Conservation (phyloP, 1,284 basidiomycete species). For the Sparassis latifolia region DNA sequence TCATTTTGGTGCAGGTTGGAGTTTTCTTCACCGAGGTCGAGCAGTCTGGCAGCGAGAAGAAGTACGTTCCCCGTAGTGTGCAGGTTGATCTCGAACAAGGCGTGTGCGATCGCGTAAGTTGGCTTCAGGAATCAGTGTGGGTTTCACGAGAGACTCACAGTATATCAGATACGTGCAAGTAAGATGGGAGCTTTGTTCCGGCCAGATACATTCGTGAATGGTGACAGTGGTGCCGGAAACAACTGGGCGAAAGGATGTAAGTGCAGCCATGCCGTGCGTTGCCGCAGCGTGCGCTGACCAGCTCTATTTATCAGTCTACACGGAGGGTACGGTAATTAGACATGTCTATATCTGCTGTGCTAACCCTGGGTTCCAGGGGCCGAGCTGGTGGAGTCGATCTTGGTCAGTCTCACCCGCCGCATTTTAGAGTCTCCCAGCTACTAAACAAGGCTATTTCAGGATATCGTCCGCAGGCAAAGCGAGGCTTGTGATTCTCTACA, state of each 20-base stretch:
- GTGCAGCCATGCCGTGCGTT: conserved; percentile 22
- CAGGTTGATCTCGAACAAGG: conserved; percentile 91
- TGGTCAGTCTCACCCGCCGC: conserved; percentile 38
- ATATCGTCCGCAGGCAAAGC: conserved; percentile 66
- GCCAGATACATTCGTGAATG: conserved; percentile 82
- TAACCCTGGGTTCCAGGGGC: conserved; percentile 49
- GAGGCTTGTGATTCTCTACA: conserved; percentile 86
- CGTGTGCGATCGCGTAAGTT: conserved; percentile 70
- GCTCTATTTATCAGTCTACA: conserved; percentile 52
- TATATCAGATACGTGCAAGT: conserved; percentile 55
- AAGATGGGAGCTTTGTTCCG: conserved; percentile 73
- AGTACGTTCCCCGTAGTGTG: conserved; percentile 91
- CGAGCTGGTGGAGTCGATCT: conserved; percentile 83
- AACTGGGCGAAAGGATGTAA: conserved; percentile 90
- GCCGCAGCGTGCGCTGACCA: neutral
- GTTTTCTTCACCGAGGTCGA: conserved; percentile 71
- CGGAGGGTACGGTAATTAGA: conserved; percentile 53
- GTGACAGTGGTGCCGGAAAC: conserved; percentile 79
- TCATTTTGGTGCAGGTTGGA: conserved; percentile 40
- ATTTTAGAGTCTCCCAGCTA: neutral
- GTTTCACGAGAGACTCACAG: neutral
- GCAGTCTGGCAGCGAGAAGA: conserved; percentile 33
- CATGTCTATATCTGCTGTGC: neutral
- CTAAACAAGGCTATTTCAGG: conserved; percentile 30
- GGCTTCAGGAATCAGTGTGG: neutral